phyloP scores from a whole-genome alignment of 177 flowering plant genomes.

The Vitis hybrid region DNA sequence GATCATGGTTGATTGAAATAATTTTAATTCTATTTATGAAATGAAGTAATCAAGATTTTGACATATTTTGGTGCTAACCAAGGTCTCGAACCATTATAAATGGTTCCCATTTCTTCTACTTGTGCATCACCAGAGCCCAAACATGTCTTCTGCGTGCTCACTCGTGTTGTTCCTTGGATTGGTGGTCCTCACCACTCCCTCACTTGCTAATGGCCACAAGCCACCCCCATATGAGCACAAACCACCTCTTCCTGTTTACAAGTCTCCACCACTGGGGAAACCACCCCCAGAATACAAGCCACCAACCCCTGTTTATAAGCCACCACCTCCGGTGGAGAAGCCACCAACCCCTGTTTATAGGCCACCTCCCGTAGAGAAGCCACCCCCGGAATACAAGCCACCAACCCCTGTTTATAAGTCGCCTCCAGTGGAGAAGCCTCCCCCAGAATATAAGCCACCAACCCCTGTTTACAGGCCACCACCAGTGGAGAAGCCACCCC shows the following conservation, averaged over 20 bases:
- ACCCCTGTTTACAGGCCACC: conserved; percentile 3
- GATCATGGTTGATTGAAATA: too few species aligned
- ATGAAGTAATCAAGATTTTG: too few species aligned
- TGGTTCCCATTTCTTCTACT: neutral
- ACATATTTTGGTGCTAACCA: neutral
- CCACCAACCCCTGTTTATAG: neutral
- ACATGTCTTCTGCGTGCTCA: neutral
- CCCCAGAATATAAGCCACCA: conserved; percentile 9
- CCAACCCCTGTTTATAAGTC: neutral
- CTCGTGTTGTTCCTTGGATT: neutral
- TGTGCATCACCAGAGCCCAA: conserved; percentile 4
- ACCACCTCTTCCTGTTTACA: neutral
- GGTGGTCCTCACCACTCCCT: conserved; percentile 2
- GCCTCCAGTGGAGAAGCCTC: neutral
- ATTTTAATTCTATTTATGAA: too few species aligned
- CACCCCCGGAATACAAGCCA: neutral
- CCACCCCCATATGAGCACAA: too few species aligned
- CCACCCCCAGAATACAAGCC: neutral
- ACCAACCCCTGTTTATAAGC: neutral
- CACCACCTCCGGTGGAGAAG: neutral
- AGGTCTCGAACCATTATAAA: neutral
- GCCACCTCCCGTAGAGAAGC: neutral
- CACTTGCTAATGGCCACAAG: neutral
- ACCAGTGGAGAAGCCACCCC: conserved; percentile 3
- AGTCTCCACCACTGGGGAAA: neutral